Percentiles rank a stretch among this genome's conserved stretches.
These are phyloP conservation scores for Taphrina flavorubra DNA, from an alignment of 1,139 yeast genomes.

Conservation along the genomic window DNA sequence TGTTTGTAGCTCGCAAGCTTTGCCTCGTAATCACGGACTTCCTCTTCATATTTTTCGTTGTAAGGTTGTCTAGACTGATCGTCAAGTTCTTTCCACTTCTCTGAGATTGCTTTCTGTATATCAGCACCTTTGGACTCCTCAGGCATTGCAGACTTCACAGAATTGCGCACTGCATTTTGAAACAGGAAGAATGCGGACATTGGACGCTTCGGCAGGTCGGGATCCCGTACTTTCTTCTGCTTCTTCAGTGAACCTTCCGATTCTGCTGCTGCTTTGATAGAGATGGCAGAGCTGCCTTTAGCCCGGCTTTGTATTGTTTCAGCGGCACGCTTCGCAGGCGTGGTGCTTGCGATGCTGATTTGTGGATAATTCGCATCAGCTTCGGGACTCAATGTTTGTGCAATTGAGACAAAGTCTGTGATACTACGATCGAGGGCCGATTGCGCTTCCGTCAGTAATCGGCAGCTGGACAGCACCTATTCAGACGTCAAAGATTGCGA, in stretches of 20 bases:
- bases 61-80: slow-evolving; percentile 74
- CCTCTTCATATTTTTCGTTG: slow-evolving; percentile 73
- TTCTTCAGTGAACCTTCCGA: slow-evolving; percentile 47
- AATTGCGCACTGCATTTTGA: slow-evolving; percentile 55
- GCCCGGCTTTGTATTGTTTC: neutral
- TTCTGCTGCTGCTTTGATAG: neutral
- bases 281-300: neutral
- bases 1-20: slow-evolving; percentile 49
- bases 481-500: too few species aligned
- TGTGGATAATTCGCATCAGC: neutral
- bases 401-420: slow-evolving; percentile 29
- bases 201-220: slow-evolving; percentile 63
- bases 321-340: neutral
- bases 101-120: slow-evolving; percentile 76
- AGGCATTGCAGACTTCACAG: slow-evolving; percentile 67
- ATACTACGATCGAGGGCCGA: slow-evolving; percentile 38
- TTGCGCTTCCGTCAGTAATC: slow-evolving; percentile 41
- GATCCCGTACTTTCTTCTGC: slow-evolving; percentile 64
- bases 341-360: neutral
- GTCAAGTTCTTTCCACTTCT: slow-evolving; percentile 73
- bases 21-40: slow-evolving; percentile 68
- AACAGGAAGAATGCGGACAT: slow-evolving; percentile 83
- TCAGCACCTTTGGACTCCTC: slow-evolving; percentile 68
- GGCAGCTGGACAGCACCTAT: slow-evolving; percentile 36
- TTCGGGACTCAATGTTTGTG: slow-evolving; percentile 15